These are phyloP conservation scores for Xylaria sp. DNA, from an alignment of 2,329 filamentous ascomycete species.

Conservation along the genomic window DNA sequence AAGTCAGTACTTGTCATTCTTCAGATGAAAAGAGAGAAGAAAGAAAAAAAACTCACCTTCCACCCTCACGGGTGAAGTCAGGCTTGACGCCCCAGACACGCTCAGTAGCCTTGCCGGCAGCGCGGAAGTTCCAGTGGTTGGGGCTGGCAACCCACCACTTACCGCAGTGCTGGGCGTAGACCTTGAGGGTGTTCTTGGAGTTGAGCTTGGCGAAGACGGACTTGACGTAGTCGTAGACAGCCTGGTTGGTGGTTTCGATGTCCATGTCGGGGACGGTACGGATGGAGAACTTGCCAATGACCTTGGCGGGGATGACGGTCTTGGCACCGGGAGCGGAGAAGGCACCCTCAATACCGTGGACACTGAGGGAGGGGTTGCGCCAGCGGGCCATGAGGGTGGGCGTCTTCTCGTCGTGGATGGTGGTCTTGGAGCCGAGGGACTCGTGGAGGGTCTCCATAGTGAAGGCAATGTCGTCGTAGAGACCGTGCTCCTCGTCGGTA, in stretches of 20 bases:
- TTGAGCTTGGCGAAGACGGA: constrained; percentile 79
- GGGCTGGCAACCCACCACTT: constrained; percentile 99
- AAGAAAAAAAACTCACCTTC: constrained; percentile 53
- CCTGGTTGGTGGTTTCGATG: constrained; percentile 77
- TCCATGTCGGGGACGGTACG: constrained; percentile 98
- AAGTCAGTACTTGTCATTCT: constrained; percentile 4
- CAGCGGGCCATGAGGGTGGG: constrained; percentile 90
- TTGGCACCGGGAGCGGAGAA: constrained; percentile 92
- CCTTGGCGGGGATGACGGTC: constrained; percentile 97
- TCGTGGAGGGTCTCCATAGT: constrained; percentile 95
- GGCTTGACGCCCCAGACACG: constrained; percentile 90
- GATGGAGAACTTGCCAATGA: constrained; percentile 97
- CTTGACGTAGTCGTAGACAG: constrained; percentile 78
- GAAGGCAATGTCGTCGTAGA: constrained; percentile 90
- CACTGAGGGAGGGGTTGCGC: constrained; percentile 87
- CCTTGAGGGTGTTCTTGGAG: constrained; percentile 87
- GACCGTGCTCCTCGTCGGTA: constrained; percentile 74
- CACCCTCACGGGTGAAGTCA: constrained; percentile 93
- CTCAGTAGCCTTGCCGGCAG: constrained; percentile 92
- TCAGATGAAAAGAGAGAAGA: neutral
- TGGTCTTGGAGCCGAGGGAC: constrained; percentile 82
- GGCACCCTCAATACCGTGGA: constrained; percentile 92
- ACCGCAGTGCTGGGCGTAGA: constrained; percentile 78
- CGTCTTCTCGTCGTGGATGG: constrained; percentile 85
- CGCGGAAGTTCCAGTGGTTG: constrained; percentile 98